phyloP scores from a whole-genome alignment of 73 alveolate genomes.

The Halteria grandinella region DNA sequence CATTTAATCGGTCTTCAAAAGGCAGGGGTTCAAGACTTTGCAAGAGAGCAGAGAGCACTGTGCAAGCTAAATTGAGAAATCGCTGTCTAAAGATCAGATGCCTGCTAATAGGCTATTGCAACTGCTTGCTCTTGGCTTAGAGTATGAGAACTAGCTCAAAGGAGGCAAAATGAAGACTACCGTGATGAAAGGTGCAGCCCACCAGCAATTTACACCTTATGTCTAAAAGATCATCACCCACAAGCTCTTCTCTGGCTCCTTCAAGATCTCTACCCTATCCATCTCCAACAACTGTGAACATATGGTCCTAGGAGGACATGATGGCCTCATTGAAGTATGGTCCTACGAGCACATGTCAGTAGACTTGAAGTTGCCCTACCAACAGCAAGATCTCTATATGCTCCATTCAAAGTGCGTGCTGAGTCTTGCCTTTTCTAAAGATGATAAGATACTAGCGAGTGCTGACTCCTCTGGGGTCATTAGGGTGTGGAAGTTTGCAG shows the following conservation, averaged over 20 bases:
- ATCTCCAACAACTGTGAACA: constrained; percentile 3
- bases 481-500: constrained; percentile 67
- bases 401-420: constrained; percentile 65
- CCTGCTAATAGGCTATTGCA: background rate
- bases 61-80: background rate
- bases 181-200: background rate
- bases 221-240: constrained; percentile 9
- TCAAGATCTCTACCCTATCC: background rate
- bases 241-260: constrained; percentile 6
- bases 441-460: constrained; percentile 69
- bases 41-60: constrained; percentile 19
- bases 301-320: constrained; percentile 39
- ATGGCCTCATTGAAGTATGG: constrained; percentile 78
- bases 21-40: background rate
- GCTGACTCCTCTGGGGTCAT: constrained; percentile 69
- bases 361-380: constrained; percentile 57
- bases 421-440: constrained; percentile 60
- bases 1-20: constrained; percentile 13
- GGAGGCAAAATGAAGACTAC: background rate
- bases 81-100: background rate
- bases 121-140: constrained; percentile 25
- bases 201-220: background rate
- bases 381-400: constrained; percentile 60
- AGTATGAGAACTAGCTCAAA: background rate
- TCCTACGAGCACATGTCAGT: constrained; percentile 49